phyloP scores from a whole-genome alignment of 73 alveolate genomes.

The Paramecium tetraurelia region DNA sequence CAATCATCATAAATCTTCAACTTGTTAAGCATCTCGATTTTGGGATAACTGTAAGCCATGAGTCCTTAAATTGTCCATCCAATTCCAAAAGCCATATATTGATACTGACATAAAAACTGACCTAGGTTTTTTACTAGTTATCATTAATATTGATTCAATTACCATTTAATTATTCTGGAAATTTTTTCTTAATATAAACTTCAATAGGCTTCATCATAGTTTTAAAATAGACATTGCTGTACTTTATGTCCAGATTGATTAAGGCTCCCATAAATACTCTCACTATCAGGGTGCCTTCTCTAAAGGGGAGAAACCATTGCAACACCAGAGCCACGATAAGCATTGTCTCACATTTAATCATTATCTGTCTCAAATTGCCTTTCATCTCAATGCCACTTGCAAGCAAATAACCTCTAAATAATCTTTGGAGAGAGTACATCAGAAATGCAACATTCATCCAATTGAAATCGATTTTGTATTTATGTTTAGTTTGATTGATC shows the following conservation, averaged over 20 bases:
- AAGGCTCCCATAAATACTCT: constrained; percentile 6
- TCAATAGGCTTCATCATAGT: constrained; percentile 11
- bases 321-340: not conserved
- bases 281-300: constrained; percentile 1
- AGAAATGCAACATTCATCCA: constrained; percentile 29
- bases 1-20: constrained; percentile 34
- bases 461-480: not conserved
- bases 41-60: constrained; percentile 35
- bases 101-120: not conserved
- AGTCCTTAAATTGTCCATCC: constrained; percentile 39
- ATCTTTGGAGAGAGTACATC: not conserved
- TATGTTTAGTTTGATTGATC: not conserved
- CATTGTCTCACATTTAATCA: constrained; percentile 17
- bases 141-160: not conserved
- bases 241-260: not conserved
- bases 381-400: constrained; percentile 29
- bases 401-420: not conserved
- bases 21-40: not conserved
- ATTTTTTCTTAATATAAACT: not conserved
- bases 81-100: constrained; percentile 19
- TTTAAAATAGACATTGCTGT: constrained; percentile 28
- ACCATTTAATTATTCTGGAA: constrained; percentile 20
- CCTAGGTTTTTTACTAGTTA: not conserved
- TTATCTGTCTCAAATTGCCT: not conserved
- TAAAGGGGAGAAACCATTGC: constrained; percentile 33